These are phyloP conservation scores for Neoarthrinium moseri DNA, from an alignment of 2,329 filamentous ascomycete species.

Conservation along the genomic window DNA sequence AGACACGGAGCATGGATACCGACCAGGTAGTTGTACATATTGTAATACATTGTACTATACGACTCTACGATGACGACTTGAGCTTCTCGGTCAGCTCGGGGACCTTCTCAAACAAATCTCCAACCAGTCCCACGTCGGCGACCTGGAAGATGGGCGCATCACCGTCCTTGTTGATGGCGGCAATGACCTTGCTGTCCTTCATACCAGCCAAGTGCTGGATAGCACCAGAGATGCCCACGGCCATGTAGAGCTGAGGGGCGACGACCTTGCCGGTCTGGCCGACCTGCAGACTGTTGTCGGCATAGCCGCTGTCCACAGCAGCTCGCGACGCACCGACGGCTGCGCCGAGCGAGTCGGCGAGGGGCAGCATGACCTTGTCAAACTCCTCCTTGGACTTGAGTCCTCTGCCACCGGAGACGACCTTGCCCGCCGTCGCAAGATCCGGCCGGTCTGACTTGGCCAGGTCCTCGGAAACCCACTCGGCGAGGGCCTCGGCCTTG, in stretches of 20 bases:
- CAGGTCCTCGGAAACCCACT: constrained; percentile 94
- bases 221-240: constrained; percentile 92
- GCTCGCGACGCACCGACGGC: constrained; percentile 93
- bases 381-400: constrained; percentile 99
- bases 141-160: constrained; percentile 99
- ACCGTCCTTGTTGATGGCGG: constrained; percentile 95
- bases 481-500: constrained; percentile 68
- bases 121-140: constrained; percentile 91
- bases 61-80: constrained; percentile 53
- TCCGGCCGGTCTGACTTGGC: constrained; percentile 93
- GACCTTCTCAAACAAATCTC: constrained; percentile 92
- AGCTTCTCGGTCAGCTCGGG: constrained; percentile 96
- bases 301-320: constrained; percentile 94
- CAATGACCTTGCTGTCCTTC: constrained; percentile 99
- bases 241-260: constrained; percentile 91
- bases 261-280: constrained; percentile 99
- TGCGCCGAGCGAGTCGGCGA: constrained; percentile 91
- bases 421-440: constrained; percentile 80
- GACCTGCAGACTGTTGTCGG: constrained; percentile 97
- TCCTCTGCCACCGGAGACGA: constrained; percentile 91
- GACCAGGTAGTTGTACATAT: constrained; percentile 2
- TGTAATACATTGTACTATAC: constrained; percentile 11
- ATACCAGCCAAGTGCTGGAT: constrained; percentile 98
- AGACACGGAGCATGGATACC: background rate
- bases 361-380: constrained; percentile 84